Conservation (phyloP, 805 yeast genomes). For the Ogataea neopini region DNA sequence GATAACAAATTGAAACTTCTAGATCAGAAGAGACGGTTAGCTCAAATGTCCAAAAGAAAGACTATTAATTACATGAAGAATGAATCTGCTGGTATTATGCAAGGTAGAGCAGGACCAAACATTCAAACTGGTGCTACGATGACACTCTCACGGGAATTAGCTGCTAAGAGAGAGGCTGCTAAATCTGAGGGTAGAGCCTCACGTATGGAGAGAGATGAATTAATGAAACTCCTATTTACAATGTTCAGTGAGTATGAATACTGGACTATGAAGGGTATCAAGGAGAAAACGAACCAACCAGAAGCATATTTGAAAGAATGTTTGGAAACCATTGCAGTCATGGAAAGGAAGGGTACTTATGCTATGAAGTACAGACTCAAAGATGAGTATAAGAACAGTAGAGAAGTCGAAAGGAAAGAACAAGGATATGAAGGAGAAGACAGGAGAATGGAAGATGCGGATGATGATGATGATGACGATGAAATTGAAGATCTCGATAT, state of each 20-base stretch:
- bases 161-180: conserved; percentile 52
- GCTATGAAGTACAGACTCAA: conserved; percentile 87
- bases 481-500: conserved; percentile 71
- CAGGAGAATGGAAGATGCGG: conserved; percentile 33
- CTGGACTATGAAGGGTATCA: conserved; percentile 93
- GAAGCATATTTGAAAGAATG: conserved; percentile 90
- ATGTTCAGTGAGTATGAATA: conserved; percentile 93
- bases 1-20: conserved; percentile 62
- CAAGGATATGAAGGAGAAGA: conserved; percentile 46
- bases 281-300: conserved; percentile 94
- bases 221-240: conserved; percentile 83
- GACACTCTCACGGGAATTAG: conserved; percentile 61
- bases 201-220: conserved; percentile 90
- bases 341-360: conserved; percentile 94
- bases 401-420: conserved; percentile 75
- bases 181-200: conserved; percentile 82
- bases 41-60: conserved; percentile 41
- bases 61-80: conserved; percentile 57
- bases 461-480: conserved; percentile 51
- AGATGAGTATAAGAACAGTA: conserved; percentile 81
- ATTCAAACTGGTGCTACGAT: conserved; percentile 68
- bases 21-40: conserved; percentile 38
- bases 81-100: conserved; percentile 80
- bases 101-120: conserved; percentile 84
- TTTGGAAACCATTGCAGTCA: conserved; percentile 81